Conservation (phyloP, 2,329 filamentous ascomycete species). For the Aurifilum marmelostoma region DNA sequence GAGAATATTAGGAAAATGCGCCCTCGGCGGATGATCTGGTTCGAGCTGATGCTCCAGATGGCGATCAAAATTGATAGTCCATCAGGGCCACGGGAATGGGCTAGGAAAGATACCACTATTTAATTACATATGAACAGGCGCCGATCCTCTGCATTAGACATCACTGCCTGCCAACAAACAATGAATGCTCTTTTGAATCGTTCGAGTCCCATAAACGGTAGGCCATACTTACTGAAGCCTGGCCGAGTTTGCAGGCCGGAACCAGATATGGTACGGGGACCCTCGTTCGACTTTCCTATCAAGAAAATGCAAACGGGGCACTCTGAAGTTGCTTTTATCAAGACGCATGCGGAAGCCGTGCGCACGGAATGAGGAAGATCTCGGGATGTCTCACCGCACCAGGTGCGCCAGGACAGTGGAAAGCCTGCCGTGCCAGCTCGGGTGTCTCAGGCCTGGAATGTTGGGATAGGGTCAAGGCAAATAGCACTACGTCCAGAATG, state of each 20-base stretch:
- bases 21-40: not conserved
- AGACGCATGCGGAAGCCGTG: not conserved
- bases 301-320: not conserved
- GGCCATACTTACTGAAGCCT: not conserved
- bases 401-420: not conserved
- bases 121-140: not conserved
- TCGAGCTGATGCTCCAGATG: not conserved
- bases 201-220: not conserved
- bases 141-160: not conserved
- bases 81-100: not conserved
- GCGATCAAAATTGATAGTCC: not conserved
- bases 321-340: not conserved
- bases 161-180: not conserved
- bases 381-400: not conserved
- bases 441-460: not conserved
- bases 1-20: not conserved
- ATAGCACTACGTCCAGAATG: not conserved
- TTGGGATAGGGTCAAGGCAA: not conserved
- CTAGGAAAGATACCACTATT: not conserved
- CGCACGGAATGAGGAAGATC: not conserved
- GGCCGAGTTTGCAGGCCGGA: not conserved
- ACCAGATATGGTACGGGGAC: not conserved
- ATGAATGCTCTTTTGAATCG: not conserved
- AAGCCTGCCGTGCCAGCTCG: not conserved
- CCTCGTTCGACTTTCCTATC: not conserved